These are phyloP conservation scores for Dicorynia guianensis DNA, from an alignment of 306 rosid genomes.

Conservation along the genomic window DNA sequence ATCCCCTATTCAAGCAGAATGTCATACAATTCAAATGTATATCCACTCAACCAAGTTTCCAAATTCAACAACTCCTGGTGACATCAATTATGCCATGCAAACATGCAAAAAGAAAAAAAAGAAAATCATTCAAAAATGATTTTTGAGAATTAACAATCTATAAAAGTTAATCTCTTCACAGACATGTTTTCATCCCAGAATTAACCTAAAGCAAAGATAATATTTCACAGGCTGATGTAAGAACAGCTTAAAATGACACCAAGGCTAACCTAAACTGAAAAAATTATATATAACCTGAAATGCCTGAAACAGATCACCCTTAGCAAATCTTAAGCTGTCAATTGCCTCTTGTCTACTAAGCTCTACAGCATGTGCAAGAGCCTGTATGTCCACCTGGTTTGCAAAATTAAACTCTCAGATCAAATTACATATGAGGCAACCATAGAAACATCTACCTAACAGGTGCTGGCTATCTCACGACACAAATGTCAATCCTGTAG, in stretches of 20 bases:
- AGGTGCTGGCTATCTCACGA: constrained; percentile 8
- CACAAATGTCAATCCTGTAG: not conserved
- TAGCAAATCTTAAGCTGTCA: constrained; percentile 93
- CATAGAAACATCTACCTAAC: constrained; percentile 28
- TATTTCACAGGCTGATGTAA: constrained; percentile 8
- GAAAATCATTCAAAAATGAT: constrained; percentile 3
- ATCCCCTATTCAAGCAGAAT: not conserved
- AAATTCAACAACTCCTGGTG: not conserved
- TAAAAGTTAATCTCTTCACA: not conserved
- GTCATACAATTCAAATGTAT: not conserved
- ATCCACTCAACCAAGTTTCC: not conserved
- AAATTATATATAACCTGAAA: constrained; percentile 76
- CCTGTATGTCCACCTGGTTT: constrained; percentile 96
- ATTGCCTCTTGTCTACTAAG: constrained; percentile 98
- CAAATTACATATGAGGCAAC: constrained; percentile 28
- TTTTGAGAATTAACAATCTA: constrained; percentile 7
- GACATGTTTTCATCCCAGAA: not conserved
- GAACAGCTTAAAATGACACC: constrained; percentile 13
- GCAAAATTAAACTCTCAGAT: constrained; percentile 39
- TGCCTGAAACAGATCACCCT: constrained; percentile 93
- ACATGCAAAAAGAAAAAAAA: not conserved
- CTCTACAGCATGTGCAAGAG: constrained; percentile 98
- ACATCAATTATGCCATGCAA: constrained; percentile 3
- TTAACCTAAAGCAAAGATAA: constrained; percentile 2
- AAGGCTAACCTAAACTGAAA: constrained; percentile 5